Conservation (phyloP, 2,329 filamentous ascomycete genomes). For the Aureobasidium sp. region DNA sequence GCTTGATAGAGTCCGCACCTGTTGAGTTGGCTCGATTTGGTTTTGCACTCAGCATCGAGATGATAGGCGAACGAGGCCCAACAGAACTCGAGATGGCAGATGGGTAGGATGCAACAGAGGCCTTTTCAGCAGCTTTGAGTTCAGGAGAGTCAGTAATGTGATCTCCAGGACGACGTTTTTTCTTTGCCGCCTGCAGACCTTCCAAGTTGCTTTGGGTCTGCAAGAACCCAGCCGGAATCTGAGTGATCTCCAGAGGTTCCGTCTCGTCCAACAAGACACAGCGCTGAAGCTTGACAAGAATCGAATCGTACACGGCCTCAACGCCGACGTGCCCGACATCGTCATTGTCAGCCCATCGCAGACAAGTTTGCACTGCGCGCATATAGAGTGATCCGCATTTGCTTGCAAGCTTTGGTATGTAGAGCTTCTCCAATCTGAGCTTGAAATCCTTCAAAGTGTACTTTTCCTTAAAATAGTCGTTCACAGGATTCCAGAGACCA, state of each 20-base stretch:
- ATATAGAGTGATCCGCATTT: constrained; percentile 69
- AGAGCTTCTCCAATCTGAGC: constrained; percentile 55
- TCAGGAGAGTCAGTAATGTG: neutral
- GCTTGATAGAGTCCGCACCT: neutral
- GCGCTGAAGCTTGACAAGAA: constrained; percentile 28
- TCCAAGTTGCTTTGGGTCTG: neutral
- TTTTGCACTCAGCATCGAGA: constrained; percentile 5
- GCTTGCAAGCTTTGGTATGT: constrained; percentile 57
- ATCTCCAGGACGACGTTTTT: neutral
- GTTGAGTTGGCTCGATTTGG: constrained; percentile 1
- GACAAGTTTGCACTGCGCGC: constrained; percentile 66
- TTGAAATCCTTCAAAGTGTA: constrained; percentile 57
- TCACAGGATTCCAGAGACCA: constrained; percentile 65
- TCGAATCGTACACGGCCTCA: constrained; percentile 22
- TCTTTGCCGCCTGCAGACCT: neutral
- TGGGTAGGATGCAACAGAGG: neutral
- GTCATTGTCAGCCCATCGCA: constrained; percentile 56
- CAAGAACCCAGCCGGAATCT: constrained; percentile 5
- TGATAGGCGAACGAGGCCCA: constrained; percentile 4
- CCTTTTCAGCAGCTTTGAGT: neutral
- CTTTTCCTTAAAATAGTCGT: constrained; percentile 52
- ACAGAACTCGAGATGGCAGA: constrained; percentile 10
- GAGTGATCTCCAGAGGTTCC: constrained; percentile 15
- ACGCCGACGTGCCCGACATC: constrained; percentile 17
- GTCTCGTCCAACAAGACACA: constrained; percentile 32